A percentile compares a stretch with the other conserved stretches of the same genome.
phyloP scores from a whole-genome alignment of 73 alveolate genomes.

The Paramecium sexaurelia region DNA sequence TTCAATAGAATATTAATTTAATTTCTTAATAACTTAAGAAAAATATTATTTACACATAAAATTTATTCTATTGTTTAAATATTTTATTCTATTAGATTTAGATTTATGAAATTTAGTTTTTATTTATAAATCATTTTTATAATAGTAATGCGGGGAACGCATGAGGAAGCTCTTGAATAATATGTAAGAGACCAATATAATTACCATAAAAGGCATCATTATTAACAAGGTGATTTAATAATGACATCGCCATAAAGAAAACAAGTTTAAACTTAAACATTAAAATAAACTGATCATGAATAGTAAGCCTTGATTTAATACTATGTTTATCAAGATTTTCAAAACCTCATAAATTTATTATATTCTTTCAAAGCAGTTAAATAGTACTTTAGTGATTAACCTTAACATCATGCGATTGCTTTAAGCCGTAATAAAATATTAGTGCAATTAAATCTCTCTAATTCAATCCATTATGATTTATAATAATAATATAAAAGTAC shows the following conservation, averaged over 20 bases:
- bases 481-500: not conserved
- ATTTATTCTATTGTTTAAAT: too few species aligned
- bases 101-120: too few species aligned
- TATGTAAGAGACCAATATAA: too few species aligned
- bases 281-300: not conserved
- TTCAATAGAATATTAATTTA: too few species aligned
- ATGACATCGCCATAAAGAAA: not conserved
- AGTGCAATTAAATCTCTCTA: not conserved
- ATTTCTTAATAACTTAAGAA: too few species aligned
- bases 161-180: too few species aligned
- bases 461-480: not conserved
- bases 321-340: not conserved
- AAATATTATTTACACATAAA: too few species aligned
- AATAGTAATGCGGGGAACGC: too few species aligned
- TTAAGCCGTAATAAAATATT: not conserved
- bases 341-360: not conserved
- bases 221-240: not conserved
- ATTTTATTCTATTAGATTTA: too few species aligned
- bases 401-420: not conserved
- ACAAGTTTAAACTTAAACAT: not conserved
- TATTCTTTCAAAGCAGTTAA: not conserved
- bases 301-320: not conserved
- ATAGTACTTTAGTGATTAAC: not conserved
- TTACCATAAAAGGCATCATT: too few species aligned
- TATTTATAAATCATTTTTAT: too few species aligned